Conservation (phyloP, 805 yeast species). For the Pichia cephalocereana region DNA sequence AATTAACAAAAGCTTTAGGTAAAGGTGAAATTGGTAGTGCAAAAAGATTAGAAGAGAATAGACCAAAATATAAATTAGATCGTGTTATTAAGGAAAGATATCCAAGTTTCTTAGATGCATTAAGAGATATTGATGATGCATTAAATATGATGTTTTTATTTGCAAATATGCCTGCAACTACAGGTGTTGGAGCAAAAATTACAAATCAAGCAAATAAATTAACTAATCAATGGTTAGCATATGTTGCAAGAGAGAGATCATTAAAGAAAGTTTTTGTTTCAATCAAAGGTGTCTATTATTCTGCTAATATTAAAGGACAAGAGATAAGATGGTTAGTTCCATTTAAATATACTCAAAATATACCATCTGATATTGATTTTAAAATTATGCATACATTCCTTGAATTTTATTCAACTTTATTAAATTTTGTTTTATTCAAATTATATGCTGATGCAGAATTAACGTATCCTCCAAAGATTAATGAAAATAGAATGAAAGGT, state of each 20-base stretch:
- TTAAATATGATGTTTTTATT: constrained; percentile 89
- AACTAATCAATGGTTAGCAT: constrained; percentile 94
- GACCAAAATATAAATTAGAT: constrained; percentile 82
- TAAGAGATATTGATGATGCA: constrained; percentile 93
- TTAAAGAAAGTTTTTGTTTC: constrained; percentile 88
- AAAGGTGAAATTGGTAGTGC: constrained; percentile 90
- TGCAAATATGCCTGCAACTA: constrained; percentile 92
- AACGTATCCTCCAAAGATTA: constrained; percentile 85
- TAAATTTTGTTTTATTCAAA: constrained; percentile 80
- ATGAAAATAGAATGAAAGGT: constrained; percentile 63
- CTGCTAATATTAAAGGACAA: constrained; percentile 84
- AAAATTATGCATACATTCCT: constrained; percentile 94
- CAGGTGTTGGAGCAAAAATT: constrained; percentile 65
- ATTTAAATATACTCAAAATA: constrained; percentile 91
- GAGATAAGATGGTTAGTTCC: constrained; percentile 95
- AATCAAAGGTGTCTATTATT: constrained; percentile 94
- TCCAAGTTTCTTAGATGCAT: constrained; percentile 86
- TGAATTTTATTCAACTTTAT: constrained; percentile 87
- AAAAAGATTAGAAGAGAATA: constrained; percentile 66
- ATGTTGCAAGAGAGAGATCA: constrained; percentile 73
- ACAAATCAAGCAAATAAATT: constrained; percentile 82
- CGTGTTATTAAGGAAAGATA: constrained; percentile 90
- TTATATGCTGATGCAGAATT: constrained; percentile 79
- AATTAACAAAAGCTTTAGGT: constrained; percentile 81
- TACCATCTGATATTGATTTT: constrained; percentile 91